These are phyloP conservation scores for Haplographium delicatum DNA, from an alignment of 495 filamentous ascomycete genomes.

Conservation along the genomic window DNA sequence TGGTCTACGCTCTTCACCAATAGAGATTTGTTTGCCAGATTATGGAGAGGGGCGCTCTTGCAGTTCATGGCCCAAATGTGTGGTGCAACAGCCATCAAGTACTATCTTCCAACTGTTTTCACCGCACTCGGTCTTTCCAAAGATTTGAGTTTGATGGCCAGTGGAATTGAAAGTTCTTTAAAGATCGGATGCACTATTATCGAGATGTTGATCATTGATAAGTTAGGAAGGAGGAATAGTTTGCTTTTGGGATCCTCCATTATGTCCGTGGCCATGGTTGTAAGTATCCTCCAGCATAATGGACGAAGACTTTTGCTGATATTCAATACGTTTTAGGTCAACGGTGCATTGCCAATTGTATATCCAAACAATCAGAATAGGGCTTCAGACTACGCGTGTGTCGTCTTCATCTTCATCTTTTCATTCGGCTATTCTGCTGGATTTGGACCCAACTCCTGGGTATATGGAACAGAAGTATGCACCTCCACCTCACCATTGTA, in stretches of 20 bases:
- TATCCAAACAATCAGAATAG: conserved; percentile 47
- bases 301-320: background rate
- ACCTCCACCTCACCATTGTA: conserved; percentile 42
- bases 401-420: conserved; percentile 54
- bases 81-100: conserved; percentile 32
- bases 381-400: conserved; percentile 43
- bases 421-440: conserved; percentile 51
- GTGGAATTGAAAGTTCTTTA: conserved; percentile 41
- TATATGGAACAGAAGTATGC: conserved; percentile 50
- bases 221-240: conserved; percentile 50
- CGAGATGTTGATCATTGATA: conserved; percentile 60
- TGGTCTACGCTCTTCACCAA: conserved; percentile 47
- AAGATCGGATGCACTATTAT: conserved; percentile 51
- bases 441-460: conserved; percentile 52
- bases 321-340: conserved; percentile 41
- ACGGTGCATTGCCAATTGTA: conserved; percentile 42
- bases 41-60: conserved; percentile 58
- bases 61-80: conserved; percentile 66
- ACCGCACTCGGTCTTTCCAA: conserved; percentile 58
- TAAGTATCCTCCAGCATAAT: conserved; percentile 1
- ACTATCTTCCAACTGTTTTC: conserved; percentile 46
- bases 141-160: conserved; percentile 49
- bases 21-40: conserved; percentile 44
- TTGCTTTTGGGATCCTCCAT: conserved; percentile 50
- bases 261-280: conserved; percentile 49